Evolutionary conservation across 106 monocot species (phyloP).

Genomic region (Agapanthus africanus): DNA sequence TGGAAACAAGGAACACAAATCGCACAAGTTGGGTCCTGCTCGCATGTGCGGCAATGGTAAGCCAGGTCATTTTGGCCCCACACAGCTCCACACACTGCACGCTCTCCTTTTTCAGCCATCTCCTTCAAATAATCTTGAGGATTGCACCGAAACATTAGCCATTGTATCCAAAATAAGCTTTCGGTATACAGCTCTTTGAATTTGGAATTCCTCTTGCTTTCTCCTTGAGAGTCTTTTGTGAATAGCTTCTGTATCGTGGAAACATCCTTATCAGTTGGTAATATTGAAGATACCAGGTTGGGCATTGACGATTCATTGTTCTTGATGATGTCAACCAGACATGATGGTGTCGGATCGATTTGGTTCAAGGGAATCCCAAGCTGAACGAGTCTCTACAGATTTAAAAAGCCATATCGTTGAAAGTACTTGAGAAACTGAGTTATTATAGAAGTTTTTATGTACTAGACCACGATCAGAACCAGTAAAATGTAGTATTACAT

Average conservation of each 20-base stretch:
- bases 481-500: too few relatives aligned
- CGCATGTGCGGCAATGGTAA: constrained; percentile 87
- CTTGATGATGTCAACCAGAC: constrained; percentile 35
- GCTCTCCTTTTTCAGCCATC: constrained; percentile 38
- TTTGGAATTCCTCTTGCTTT: background rate
- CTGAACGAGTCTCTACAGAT: constrained; percentile 43
- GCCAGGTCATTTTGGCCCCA: constrained; percentile 86
- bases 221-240: constrained; percentile 9
- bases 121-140: constrained; percentile 38
- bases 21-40: constrained; percentile 83
- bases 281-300: constrained; percentile 31
- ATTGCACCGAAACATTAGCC: constrained; percentile 88
- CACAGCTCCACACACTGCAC: constrained; percentile 80
- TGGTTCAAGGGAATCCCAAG: constrained; percentile 44
- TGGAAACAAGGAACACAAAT: constrained; percentile 96
- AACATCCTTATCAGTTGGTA: constrained; percentile 40
- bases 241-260: constrained; percentile 3
- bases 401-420: too few relatives aligned
- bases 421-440: too few relatives aligned
- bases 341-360: constrained; percentile 28
- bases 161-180: constrained; percentile 65
- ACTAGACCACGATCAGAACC: too few relatives aligned
- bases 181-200: constrained; percentile 36
- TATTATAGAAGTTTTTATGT: too few relatives aligned
- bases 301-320: constrained; percentile 26